A percentile compares a stretch with the other conserved stretches of the same genome.
Evolutionary conservation across 2,329 filamentous ascomycete species (phyloP).

Genomic region (Aspergillaceae sp.): DNA sequence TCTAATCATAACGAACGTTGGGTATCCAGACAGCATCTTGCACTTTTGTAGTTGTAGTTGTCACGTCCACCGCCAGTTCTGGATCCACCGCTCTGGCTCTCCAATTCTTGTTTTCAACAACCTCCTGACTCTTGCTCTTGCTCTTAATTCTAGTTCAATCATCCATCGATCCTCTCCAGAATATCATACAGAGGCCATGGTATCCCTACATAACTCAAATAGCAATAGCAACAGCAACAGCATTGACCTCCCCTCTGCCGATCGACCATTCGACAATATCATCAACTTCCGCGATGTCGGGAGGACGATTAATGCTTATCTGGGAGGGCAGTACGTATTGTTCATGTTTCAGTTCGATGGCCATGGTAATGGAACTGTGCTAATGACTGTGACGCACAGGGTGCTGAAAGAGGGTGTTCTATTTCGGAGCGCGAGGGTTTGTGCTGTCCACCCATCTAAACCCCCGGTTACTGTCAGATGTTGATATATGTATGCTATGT

Average conservation of each 20-base stretch:
- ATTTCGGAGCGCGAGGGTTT: slow-evolving; percentile 59
- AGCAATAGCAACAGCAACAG: slow-evolving; percentile 7
- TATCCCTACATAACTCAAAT: background rate
- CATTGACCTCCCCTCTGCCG: slow-evolving; percentile 25
- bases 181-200: slow-evolving; percentile 3
- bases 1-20: too few species aligned
- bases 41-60: too few species aligned
- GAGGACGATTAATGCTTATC: slow-evolving; percentile 53
- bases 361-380: background rate
- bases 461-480: background rate
- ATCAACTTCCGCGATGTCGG: slow-evolving; percentile 74
- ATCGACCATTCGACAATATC: slow-evolving; percentile 47
- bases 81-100: too few species aligned
- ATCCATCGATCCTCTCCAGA: slow-evolving; percentile 1
- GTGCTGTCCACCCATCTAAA: slow-evolving; percentile 16
- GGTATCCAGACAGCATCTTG: too few species aligned
- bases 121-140: too few species aligned
- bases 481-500: background rate
- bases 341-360: too few species aligned
- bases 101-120: too few species aligned
- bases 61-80: too few species aligned
- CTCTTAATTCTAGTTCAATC: slow-evolving; percentile 3
- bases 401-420: slow-evolving; percentile 53
- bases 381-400: background rate
- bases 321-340: slow-evolving; percentile 44